Percentiles rank a stretch among this genome's conserved stretches.
Conservation (phyloP, 139 green algal genomes). For the Pseudopediastrum boryanum region DNA sequence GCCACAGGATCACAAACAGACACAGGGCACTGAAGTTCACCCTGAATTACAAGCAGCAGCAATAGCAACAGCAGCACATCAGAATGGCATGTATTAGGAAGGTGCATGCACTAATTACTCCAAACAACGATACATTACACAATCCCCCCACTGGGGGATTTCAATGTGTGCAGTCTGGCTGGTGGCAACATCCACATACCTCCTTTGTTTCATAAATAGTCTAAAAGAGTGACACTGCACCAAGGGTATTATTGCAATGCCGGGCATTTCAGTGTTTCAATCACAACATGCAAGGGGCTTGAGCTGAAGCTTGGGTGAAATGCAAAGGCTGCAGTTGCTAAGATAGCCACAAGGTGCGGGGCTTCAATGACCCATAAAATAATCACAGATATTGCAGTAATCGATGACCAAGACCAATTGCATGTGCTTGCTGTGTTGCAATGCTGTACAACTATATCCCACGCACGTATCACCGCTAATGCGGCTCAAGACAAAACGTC, state of each 20-base stretch:
- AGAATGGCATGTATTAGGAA: not conserved
- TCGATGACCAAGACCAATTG: not conserved
- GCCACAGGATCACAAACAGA: conserved; percentile 30
- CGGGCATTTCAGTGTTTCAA: too few species aligned
- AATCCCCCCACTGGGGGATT: too few species aligned
- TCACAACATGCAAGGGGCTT: too few species aligned
- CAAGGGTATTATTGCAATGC: too few species aligned
- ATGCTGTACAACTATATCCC: not conserved
- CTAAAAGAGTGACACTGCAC: conserved; percentile 2
- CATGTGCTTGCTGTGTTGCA: conserved; percentile 1
- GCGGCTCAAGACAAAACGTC: not conserved
- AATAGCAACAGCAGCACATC: not conserved
- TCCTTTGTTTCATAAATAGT: not conserved
- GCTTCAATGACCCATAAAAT: too few species aligned
- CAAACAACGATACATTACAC: not conserved
- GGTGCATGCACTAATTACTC: not conserved
- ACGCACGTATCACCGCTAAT: conserved; percentile 8
- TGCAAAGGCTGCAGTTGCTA: too few species aligned
- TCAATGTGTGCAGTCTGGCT: too few species aligned
- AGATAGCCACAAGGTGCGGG: too few species aligned
- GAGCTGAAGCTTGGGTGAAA: too few species aligned
- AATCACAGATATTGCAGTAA: too few species aligned
- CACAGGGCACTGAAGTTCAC: conserved; percentile 17
- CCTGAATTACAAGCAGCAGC: conserved; percentile 6
- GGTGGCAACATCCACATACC: too few species aligned